phyloP scores from a whole-genome alignment of 306 rosid genomes.

The Lablab purpureus region DNA sequence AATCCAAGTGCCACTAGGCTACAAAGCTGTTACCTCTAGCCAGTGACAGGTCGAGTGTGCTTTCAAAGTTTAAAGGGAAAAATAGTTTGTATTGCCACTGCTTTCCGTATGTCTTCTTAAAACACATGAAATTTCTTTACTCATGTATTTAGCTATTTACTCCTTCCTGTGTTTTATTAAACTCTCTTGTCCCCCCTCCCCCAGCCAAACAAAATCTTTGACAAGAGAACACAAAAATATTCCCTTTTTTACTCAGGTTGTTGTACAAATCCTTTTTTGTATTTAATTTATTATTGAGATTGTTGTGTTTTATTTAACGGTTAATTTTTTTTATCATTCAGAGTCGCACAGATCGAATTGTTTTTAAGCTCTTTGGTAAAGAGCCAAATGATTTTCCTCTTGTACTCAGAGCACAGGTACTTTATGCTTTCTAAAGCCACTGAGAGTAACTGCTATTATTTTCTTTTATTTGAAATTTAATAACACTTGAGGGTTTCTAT shows the following conservation, averaged over 20 bases:
- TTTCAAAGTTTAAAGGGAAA: not conserved
- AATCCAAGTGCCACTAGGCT: not conserved
- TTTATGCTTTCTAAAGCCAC: conserved; percentile 41
- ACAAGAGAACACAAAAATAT: not conserved
- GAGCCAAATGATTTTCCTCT: conserved; percentile 61
- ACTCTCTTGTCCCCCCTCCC: not conserved
- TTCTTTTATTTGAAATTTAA: conserved; percentile 37
- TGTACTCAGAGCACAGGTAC: conserved; percentile 64
- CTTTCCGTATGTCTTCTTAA: not conserved
- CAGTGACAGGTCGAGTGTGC: not conserved
- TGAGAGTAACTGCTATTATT: conserved; percentile 22
- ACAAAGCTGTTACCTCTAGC: not conserved
- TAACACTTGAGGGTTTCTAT: conserved; percentile 43
- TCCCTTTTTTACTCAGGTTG: conserved; percentile 5
- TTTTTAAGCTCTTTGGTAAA: conserved; percentile 67
- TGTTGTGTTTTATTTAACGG: conserved; percentile 40
- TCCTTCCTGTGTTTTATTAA: conserved; percentile 25
- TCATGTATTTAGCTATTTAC: not conserved
- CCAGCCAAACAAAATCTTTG: not conserved
- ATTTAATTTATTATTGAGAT: conserved; percentile 30
- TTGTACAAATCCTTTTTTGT: not conserved
- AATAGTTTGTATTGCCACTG: not conserved
- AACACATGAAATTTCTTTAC: conserved; percentile 30
- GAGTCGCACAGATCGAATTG: conserved; percentile 66
- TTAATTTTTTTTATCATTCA: conserved; percentile 47